These are phyloP conservation scores for Candida tunisiensis DNA, from an alignment of 1,139 yeast genomes.

Conservation along the genomic window DNA sequence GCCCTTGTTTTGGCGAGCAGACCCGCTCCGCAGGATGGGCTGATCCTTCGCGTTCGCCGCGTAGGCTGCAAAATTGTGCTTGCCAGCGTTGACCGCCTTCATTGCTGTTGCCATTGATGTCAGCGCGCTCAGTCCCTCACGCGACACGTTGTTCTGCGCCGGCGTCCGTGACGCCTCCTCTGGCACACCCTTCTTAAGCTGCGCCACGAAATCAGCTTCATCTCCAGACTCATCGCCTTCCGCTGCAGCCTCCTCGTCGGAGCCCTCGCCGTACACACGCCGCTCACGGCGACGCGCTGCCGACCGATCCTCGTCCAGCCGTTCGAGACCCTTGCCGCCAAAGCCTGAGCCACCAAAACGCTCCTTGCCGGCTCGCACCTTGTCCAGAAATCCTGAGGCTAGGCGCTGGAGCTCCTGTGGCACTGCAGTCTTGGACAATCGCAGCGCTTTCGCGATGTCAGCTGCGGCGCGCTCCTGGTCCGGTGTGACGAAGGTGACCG, in stretches of 20 bases:
- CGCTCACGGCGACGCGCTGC: constrained; percentile 35
- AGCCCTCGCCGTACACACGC: constrained; percentile 16
- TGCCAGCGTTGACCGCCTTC: not conserved
- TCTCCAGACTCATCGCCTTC: not conserved
- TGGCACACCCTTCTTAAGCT: no score
- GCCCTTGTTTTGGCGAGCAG: constrained; percentile 44
- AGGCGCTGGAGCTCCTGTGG: constrained; percentile 36
- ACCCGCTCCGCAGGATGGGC: constrained; percentile 20
- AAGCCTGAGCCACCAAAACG: constrained; percentile 43
- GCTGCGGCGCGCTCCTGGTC: constrained; percentile 44
- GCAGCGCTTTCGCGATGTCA: constrained; percentile 59
- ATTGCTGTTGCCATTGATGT: not conserved
- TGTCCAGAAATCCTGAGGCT: constrained; percentile 39
- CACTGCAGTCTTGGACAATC: constrained; percentile 34
- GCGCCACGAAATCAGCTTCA: no score
- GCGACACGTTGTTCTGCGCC: no score
- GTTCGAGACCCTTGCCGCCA: constrained; percentile 87
- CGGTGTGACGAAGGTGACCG: constrained; percentile 53
- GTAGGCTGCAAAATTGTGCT: no score
- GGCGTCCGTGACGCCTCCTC: not conserved
- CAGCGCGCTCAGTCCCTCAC: no score
- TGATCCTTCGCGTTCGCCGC: constrained; percentile 2
- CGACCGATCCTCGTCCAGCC: constrained; percentile 54
- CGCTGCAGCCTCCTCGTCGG: not conserved
- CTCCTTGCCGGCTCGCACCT: constrained; percentile 54